Base-by-base conservation (phyloP, 805 yeast genomes). In the Kodamaea fukazawae region DNA sequence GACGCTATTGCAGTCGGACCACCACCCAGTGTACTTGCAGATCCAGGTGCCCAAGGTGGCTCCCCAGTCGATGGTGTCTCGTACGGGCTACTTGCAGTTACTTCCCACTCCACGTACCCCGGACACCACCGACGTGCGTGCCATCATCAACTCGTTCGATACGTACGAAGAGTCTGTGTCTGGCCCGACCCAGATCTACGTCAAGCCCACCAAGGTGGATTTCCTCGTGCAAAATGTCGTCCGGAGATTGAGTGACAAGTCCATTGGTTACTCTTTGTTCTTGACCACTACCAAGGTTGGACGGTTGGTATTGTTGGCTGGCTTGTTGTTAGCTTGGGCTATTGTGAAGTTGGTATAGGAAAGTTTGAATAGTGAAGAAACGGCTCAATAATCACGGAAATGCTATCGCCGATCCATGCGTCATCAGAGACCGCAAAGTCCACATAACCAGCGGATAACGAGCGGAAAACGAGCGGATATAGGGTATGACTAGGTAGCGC, bases 11-110 rank as follows among this genome's bases (percentile, higher is more conserved):
- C 64, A 70, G 16, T 85, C 96, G 0, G 97, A 89, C 58, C 97
- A 89, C 60, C 76, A 76, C 34, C 95, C 96, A 0, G 96, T 89
- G 1, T 75, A 59, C 46, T 58, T 86, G 27, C 58, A 60, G 5
- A 55, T 83, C 1, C 52, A 61, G 0, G 63, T 81, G 2, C 83
- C 86, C 1, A 44, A 53, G n/a, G 38, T 46, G 3, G 51, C 73
- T 0, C 74, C 81, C 8, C 30, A 50, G 12, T 47, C 61, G 4
- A 54, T 64, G 7, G 49, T 64, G 0, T 47, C 63, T 7, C 41
- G 51, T 2, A 28, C 40, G 2, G 70, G 70, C 6, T 63, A 57
- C 44, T 48, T 64, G 37, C 61, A 61, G 40, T 48, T 61, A 3
- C 37, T 57, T 11, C 60, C 63, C 2, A 44, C 42, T 28, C 40